Evolutionary conservation across 495 filamentous ascomycete species (phyloP).

Genomic region (Talaromyces adpressus): DNA sequence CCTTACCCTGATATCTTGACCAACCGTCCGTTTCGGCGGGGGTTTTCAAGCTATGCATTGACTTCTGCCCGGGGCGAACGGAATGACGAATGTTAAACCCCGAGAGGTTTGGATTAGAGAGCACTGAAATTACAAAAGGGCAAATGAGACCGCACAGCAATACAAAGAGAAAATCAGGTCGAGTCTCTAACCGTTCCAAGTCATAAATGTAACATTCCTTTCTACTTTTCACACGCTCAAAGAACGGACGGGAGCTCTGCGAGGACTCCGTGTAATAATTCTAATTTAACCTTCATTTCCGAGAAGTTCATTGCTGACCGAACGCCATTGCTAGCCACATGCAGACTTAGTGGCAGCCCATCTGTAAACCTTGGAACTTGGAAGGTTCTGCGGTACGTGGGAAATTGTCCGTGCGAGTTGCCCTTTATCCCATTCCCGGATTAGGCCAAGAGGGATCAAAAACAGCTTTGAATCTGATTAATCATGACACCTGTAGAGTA

Average conservation of each 20-base stretch:
- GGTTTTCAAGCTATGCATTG: not conserved
- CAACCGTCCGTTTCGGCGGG: not conserved
- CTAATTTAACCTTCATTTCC: not conserved
- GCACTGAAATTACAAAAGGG: not conserved
- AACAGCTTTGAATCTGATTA: not conserved
- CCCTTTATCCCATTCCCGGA: not conserved
- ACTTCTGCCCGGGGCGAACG: not conserved
- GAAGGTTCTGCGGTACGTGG: not conserved
- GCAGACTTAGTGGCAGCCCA: not conserved
- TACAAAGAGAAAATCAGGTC: not conserved
- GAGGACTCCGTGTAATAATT: not conserved
- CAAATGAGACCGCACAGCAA: not conserved
- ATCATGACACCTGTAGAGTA: not conserved
- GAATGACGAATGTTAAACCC: not conserved
- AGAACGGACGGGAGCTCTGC: not conserved
- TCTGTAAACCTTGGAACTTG: not conserved
- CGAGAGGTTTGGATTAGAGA: not conserved
- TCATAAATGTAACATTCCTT: not conserved
- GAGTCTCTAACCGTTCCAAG: not conserved
- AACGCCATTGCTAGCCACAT: not conserved
- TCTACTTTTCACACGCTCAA: not conserved
- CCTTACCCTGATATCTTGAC: not conserved
- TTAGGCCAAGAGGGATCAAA: constrained; percentile 1
- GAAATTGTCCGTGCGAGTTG: not conserved
- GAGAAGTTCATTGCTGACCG: not conserved